Evolutionary conservation across 176 grass and related monocot species (phyloP).

Genomic region (Poa pratensis): DNA sequence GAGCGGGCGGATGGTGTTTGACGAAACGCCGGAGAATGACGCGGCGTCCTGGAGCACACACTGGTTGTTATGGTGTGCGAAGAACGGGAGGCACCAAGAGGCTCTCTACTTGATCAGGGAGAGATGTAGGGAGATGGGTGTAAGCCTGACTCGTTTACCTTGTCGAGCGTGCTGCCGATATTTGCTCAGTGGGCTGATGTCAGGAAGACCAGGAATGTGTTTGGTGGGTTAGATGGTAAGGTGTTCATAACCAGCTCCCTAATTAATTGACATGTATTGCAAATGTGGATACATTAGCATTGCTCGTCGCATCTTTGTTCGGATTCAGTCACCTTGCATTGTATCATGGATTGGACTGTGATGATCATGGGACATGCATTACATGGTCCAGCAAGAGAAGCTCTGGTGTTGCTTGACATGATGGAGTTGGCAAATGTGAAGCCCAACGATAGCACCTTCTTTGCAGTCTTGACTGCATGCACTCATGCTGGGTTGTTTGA

Average conservation of each 20-base stretch:
- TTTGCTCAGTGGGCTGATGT: conserved; percentile 54
- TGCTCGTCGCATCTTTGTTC: conserved; percentile 58
- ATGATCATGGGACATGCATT: conserved; percentile 81
- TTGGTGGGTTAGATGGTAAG: conserved; percentile 48
- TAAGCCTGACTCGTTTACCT: conserved; percentile 66
- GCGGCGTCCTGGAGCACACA: conserved; percentile 64
- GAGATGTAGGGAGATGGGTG: conserved; percentile 52
- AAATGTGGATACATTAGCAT: conserved; percentile 66
- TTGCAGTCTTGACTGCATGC: conserved; percentile 71
- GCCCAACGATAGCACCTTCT: conserved; percentile 66
- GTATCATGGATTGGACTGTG: conserved; percentile 77
- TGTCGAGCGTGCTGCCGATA: conserved; percentile 68
- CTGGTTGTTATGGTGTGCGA: conserved; percentile 51
- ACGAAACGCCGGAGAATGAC: conserved; percentile 63
- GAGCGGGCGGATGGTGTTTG: conserved; percentile 60
- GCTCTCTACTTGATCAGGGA: conserved; percentile 54
- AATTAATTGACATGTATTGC: conserved; percentile 78
- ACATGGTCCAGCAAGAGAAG: conserved; percentile 71
- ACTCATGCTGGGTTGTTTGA: conserved; percentile 83
- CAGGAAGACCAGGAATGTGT: too few relatives aligned
- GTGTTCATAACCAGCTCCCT: conserved; percentile 65
- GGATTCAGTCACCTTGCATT: conserved; percentile 48
- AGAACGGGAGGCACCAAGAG: conserved; percentile 47
- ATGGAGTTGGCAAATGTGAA: conserved; percentile 60
- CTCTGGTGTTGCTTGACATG: conserved; percentile 58